Base-by-base conservation (phyloP, 495 filamentous ascomycete genomes). In the Sporormia fimetaria region DNA sequence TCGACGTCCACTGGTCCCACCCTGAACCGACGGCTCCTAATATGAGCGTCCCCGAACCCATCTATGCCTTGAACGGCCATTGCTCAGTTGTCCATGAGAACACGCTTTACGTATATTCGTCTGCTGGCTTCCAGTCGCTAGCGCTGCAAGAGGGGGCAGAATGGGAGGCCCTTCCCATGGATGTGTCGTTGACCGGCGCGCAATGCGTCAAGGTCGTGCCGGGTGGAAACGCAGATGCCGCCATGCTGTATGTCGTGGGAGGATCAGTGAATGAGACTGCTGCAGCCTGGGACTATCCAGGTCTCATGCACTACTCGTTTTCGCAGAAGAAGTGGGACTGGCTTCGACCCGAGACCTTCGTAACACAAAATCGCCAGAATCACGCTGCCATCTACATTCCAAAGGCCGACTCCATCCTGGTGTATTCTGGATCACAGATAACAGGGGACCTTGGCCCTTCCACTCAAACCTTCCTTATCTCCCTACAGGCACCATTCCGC, bases 271-370 rank as follows among this genome's bases (percentile, higher is more conserved):
- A 69, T 32, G 63, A 67, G 11, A 63, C 65, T 8, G 62, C 68
- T 7, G 61, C 63, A 8, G 55, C 62, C 14, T 56, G 53, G 3
- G 65, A 72, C 21, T 92, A 86, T 52, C 57, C 70, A 21, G 90
- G 90, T n/a, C 57, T 98, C 18, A 87, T 94, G 55, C 74, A 80
- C 45, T 98, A 75, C 54, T 75, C 74, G 0, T 95, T 94, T 57
- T 62, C 70, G n/a, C 71, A 75, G 31, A 63, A 73, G 38, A 74
- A 69, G 51, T 98, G 90, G 90, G 70, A 81, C 47, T 75, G 70
- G 2, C 65, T 94, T 22, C 53, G 51, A 24, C 67, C 78, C 5
- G 44, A 63, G 4, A 57, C 61, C 1, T 41, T 57, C 3, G 73
- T 80, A 15, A 75, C 83, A 21, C 67, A 78, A 49, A 75, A 86